These are phyloP conservation scores for Candida sithepensis DNA, from an alignment of 805 yeast genomes.

Conservation along the genomic window DNA sequence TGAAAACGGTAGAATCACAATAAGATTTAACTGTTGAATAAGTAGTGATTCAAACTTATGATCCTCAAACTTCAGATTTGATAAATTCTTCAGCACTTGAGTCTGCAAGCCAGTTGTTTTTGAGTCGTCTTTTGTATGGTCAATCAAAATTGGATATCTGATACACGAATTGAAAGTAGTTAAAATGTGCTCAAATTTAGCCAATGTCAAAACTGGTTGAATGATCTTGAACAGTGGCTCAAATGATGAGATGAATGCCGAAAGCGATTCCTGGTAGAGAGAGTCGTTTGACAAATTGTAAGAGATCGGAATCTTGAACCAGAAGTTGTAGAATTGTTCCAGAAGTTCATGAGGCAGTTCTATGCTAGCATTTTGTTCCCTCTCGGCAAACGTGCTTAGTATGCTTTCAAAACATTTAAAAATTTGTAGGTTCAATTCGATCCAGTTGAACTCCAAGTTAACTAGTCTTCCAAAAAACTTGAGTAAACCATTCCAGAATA, in stretches of 20 bases:
- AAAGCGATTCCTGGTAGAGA: constrained; percentile 58
- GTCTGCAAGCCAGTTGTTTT: constrained; percentile 63
- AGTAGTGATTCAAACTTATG: constrained; percentile 40
- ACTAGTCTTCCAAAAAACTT: constrained; percentile 43
- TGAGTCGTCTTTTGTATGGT: constrained; percentile 46
- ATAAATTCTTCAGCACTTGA: constrained; percentile 50
- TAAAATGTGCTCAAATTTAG: constrained; percentile 47
- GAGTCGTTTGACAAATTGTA: constrained; percentile 37
- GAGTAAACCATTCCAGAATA: constrained; percentile 58
- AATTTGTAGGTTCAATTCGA: constrained; percentile 52
- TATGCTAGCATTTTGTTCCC: constrained; percentile 2
- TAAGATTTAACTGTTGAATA: constrained; percentile 50
- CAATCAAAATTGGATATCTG: constrained; percentile 70
- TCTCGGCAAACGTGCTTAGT: constrained; percentile 32
- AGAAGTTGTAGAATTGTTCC: constrained; percentile 45
- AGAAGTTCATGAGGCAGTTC: constrained; percentile 32
- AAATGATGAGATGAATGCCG: constrained; percentile 53
- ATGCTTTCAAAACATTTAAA: constrained; percentile 52
- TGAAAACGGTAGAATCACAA: constrained; percentile 58
- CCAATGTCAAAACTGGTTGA: constrained; percentile 28
- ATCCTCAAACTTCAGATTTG: constrained; percentile 25
- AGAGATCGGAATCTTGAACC: constrained; percentile 42
- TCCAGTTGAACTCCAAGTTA: constrained; percentile 35
- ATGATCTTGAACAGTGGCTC: constrained; percentile 41
- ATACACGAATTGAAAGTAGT: constrained; percentile 61